Conservation (phyloP, 228 moss, liverwort and hornwort genomes). For the Sphagnum fallax region DNA sequence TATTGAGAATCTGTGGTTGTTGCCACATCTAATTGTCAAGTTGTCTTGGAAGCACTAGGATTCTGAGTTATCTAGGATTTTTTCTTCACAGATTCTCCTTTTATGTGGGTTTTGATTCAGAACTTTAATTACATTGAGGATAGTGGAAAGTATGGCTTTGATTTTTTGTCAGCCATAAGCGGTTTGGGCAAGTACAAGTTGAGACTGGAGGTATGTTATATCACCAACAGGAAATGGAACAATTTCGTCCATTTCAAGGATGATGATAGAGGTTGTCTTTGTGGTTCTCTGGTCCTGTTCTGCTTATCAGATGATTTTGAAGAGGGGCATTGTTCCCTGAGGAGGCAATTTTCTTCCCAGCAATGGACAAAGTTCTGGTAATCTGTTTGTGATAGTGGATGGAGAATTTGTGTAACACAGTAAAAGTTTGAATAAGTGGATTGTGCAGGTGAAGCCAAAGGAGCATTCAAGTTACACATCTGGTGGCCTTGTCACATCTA, state of each 20-base stretch:
- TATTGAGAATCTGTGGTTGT: no score
- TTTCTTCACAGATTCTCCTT: neutral
- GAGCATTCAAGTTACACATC: slow-evolving; percentile 17
- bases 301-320: no score
- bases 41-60: no score
- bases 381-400: neutral
- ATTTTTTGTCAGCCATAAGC: slow-evolving; percentile 20
- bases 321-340: no score
- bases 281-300: neutral
- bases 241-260: no score
- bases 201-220: slow-evolving; percentile 27
- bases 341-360: neutral
- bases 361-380: neutral
- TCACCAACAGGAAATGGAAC: neutral
- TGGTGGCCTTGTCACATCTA: slow-evolving; percentile 38
- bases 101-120: slow-evolving; percentile 8
- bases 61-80: neutral
- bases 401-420: neutral
- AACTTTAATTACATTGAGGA: slow-evolving; percentile 31
- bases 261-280: neutral
- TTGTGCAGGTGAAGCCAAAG: slow-evolving; percentile 38
- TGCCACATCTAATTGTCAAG: no score
- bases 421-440: neutral
- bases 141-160: slow-evolving; percentile 25
- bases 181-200: slow-evolving; percentile 40